Percentiles rank a stretch among this genome's conserved stretches.
phyloP scores from a whole-genome alignment of 2,329 filamentous ascomycete species.

The Beauveria caledonica region DNA sequence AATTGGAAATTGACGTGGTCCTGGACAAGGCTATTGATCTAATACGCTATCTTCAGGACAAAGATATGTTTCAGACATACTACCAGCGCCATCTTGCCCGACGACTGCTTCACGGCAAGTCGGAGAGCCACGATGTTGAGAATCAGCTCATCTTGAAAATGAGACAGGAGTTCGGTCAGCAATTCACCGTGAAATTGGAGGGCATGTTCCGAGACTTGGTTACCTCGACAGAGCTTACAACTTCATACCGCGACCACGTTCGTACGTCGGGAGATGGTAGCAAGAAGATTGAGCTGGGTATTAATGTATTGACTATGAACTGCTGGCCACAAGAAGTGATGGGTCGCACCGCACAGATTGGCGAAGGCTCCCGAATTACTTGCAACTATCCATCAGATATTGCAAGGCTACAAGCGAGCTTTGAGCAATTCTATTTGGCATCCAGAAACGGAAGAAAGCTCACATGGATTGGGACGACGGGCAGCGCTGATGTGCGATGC shows the following conservation, averaged over 20 bases:
- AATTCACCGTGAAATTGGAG: slow-evolving; percentile 88
- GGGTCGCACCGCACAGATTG: slow-evolving; percentile 48
- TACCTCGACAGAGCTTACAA: slow-evolving; percentile 73
- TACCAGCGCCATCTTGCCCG: slow-evolving; percentile 96
- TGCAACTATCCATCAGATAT: slow-evolving; percentile 72
- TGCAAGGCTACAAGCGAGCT: slow-evolving; percentile 68
- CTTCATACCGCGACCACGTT: slow-evolving; percentile 65
- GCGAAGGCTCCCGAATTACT: slow-evolving; percentile 30
- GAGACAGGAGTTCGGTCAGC: slow-evolving; percentile 92
- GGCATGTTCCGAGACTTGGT: slow-evolving; percentile 98
- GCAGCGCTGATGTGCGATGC: slow-evolving; percentile 80
- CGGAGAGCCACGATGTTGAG: slow-evolving; percentile 84
- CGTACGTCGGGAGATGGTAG: slow-evolving; percentile 39
- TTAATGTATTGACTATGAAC: slow-evolving; percentile 84
- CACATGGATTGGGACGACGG: slow-evolving; percentile 66
- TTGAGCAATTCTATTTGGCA: slow-evolving; percentile 79
- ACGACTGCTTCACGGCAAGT: slow-evolving; percentile 79
- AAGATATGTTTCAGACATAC: slow-evolving; percentile 92
- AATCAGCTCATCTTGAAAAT: slow-evolving; percentile 93
- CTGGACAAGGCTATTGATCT: slow-evolving; percentile 85
- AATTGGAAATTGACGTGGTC: slow-evolving; percentile 73
- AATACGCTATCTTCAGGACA: slow-evolving; percentile 80
- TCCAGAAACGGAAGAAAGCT: slow-evolving; percentile 83
- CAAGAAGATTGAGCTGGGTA: slow-evolving; percentile 62
- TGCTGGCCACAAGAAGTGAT: slow-evolving; percentile 93